Evolutionary conservation across 2,329 filamentous ascomycete genomes (phyloP).

Genomic region (Leptodontidium sp.): DNA sequence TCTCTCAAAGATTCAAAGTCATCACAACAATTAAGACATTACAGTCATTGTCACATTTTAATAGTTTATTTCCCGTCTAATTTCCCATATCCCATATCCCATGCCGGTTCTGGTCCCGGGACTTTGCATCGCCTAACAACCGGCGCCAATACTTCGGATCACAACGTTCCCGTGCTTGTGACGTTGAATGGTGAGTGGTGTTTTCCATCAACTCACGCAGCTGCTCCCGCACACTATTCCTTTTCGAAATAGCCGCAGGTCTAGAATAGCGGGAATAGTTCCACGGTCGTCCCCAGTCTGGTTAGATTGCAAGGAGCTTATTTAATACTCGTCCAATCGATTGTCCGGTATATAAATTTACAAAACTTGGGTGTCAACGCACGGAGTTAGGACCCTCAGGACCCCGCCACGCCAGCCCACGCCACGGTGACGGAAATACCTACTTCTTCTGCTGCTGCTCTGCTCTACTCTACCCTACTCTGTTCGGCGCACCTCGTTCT

Average conservation of each 20-base stretch:
- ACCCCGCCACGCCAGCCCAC: too few species aligned
- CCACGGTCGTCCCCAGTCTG: neutral
- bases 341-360: neutral
- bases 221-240: neutral
- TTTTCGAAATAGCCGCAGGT: neutral
- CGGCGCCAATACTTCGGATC: constrained; percentile 8
- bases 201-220: neutral
- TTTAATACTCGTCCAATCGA: neutral
- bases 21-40: neutral
- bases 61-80: neutral
- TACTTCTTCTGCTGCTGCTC: too few species aligned
- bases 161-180: constrained; percentile 6
- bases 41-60: neutral
- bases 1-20: neutral
- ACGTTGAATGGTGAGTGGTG: neutral
- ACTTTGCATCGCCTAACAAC: neutral
- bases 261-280: neutral
- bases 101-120: neutral
- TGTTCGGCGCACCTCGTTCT: neutral
- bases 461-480: neutral
- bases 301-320: neutral
- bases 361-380: neutral
- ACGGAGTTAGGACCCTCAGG: neutral
- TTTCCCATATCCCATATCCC: neutral
- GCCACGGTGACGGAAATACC: too few species aligned